These are phyloP conservation scores for Usnea hakonensis DNA, from an alignment of 495 filamentous ascomycete genomes.

Conservation along the genomic window DNA sequence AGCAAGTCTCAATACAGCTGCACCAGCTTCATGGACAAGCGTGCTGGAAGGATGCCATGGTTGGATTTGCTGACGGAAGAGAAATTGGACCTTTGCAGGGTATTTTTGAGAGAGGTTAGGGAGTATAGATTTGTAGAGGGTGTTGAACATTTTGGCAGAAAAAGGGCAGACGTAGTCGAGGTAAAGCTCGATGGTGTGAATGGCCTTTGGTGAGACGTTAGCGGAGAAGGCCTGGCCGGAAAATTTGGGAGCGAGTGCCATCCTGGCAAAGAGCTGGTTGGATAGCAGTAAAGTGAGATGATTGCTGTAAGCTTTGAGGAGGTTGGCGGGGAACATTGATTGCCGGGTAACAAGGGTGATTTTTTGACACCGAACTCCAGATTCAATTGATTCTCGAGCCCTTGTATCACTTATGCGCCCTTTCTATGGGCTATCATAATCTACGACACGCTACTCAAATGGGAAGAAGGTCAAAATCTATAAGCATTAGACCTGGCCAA, in stretches of 20 bases:
- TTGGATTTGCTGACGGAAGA: constrained; percentile 88
- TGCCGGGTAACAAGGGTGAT: constrained; percentile 6
- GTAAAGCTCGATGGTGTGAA: constrained; percentile 72
- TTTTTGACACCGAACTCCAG: neutral
- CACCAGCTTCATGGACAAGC: constrained; percentile 76
- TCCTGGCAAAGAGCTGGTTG: constrained; percentile 24
- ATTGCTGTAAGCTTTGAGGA: neutral
- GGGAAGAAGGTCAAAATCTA: neutral
- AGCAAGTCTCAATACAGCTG: constrained; percentile 61
- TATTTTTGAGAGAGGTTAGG: constrained; percentile 51
- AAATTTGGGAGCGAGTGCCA: constrained; percentile 76
- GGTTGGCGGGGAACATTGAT: constrained; percentile 5
- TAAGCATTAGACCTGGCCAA: neutral
- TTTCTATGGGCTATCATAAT: neutral
- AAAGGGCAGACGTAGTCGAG: constrained; percentile 84
- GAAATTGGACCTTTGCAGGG: constrained; percentile 52
- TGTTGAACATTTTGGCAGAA: constrained; percentile 64
- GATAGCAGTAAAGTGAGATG: neutral
- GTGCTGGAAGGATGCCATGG: constrained; percentile 94
- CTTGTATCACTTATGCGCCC: neutral
- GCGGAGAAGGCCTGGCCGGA: constrained; percentile 56
- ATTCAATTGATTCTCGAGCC: neutral
- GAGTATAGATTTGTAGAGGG: constrained; percentile 52
- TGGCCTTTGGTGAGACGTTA: constrained; percentile 35
- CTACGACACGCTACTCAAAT: neutral